phyloP scores from a whole-genome alignment of 371 early-diverging fungal genomes.

The Actinomucor elegans region DNA sequence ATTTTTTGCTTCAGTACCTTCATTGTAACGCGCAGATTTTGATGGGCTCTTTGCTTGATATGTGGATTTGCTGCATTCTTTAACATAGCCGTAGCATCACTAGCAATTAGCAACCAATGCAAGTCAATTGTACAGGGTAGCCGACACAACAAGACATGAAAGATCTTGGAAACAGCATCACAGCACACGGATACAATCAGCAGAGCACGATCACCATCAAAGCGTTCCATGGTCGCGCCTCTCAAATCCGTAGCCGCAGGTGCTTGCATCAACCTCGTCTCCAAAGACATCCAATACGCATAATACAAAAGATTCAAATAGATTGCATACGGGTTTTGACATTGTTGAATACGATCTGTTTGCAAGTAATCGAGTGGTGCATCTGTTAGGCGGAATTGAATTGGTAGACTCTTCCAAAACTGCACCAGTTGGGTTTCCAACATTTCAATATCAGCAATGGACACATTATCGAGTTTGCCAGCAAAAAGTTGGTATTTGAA shows the following conservation, averaged over 20 bases:
- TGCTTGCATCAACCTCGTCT: slow-evolving; percentile 35
- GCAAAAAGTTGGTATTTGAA: slow-evolving; percentile 27
- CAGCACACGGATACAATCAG: slow-evolving; percentile 40
- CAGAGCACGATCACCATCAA: slow-evolving; percentile 40
- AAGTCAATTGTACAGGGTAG: slow-evolving; percentile 37
- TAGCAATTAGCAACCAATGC: slow-evolving; percentile 39
- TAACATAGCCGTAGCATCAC: slow-evolving; percentile 31
- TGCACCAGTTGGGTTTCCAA: slow-evolving; percentile 31
- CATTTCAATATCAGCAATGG: slow-evolving; percentile 21
- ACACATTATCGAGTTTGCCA: slow-evolving; percentile 21
- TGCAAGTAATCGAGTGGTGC: slow-evolving; percentile 35
- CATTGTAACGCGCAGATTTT: slow-evolving; percentile 21
- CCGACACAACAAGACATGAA: slow-evolving; percentile 23
- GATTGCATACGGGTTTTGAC: slow-evolving; percentile 25
- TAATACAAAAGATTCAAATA: slow-evolving; percentile 36
- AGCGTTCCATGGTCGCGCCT: slow-evolving; percentile 24
- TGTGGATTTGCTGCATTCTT: slow-evolving; percentile 21
- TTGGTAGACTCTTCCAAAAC: slow-evolving; percentile 37
- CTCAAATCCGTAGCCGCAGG: slow-evolving; percentile 23
- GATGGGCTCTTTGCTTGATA: slow-evolving; percentile 32
- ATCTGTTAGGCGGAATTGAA: slow-evolving; percentile 26
- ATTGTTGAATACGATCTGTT: slow-evolving; percentile 33
- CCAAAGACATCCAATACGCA: slow-evolving; percentile 30
- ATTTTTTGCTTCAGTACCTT: slow-evolving; percentile 18
- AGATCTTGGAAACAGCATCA: slow-evolving; percentile 40